Conservation (phyloP, 306 rosid genomes). For the Fragaria nilgerrensis region DNA sequence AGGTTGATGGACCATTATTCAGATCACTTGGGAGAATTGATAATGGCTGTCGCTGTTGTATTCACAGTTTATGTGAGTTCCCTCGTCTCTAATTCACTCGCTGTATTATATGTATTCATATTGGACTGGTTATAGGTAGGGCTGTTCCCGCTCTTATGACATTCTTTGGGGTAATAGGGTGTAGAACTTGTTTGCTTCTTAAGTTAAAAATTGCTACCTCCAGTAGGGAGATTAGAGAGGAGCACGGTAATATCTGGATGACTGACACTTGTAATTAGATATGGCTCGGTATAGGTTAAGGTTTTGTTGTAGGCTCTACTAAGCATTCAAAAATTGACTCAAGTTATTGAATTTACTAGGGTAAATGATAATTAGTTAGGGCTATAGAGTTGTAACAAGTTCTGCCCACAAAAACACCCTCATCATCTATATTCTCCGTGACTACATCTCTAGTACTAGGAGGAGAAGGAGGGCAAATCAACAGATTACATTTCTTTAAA, state of each 20-base stretch:
- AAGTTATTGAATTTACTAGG: not conserved
- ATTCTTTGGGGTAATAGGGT: not conserved
- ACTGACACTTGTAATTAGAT: not conserved
- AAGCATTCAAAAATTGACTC: not conserved
- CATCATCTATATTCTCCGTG: not conserved
- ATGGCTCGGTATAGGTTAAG: not conserved
- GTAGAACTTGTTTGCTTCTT: not conserved
- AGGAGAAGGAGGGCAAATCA: not conserved
- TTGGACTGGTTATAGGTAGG: too few relatives aligned
- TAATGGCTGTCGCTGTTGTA: constrained; percentile 59
- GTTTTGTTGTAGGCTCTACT: not conserved
- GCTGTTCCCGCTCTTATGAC: not conserved
- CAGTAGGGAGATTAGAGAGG: not conserved
- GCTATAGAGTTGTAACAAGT: constrained; percentile 1
- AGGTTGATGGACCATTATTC: constrained; percentile 73
- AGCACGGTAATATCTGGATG: not conserved
- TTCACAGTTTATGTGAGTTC: constrained; percentile 76
- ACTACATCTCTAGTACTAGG: not conserved
- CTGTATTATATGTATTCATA: not conserved
- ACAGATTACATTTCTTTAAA: not conserved
- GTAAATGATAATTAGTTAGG: not conserved
- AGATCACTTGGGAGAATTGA: constrained; percentile 63
- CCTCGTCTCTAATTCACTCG: constrained; percentile 18
- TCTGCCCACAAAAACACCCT: not conserved
- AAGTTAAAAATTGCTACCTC: not conserved